Conservation (phyloP, 495 filamentous ascomycete species). For the Tuber umbilicatum region DNA sequence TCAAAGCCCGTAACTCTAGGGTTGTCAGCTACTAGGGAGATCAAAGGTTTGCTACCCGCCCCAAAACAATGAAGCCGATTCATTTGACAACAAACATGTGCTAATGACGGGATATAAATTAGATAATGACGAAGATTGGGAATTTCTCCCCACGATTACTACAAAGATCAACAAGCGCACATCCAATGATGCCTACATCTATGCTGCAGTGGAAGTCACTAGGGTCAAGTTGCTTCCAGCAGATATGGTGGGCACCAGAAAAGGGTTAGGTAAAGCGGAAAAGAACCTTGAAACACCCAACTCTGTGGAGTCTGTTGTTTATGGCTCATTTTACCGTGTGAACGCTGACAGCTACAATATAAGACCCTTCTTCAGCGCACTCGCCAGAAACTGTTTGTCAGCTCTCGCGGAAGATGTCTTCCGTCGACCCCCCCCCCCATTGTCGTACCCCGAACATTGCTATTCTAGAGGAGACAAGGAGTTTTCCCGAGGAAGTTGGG, state of each 20-base stretch:
- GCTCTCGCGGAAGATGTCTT: slow-evolving; percentile 96
- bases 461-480: slow-evolving; percentile 87
- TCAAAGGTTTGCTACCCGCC: slow-evolving; percentile 55
- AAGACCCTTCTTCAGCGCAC: slow-evolving; percentile 10
- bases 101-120: slow-evolving; percentile 11
- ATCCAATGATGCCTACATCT: slow-evolving; percentile 94
- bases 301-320: slow-evolving; percentile 89
- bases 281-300: slow-evolving; percentile 84
- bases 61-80: neutral
- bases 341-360: slow-evolving; percentile 93
- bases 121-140: slow-evolving; percentile 84
- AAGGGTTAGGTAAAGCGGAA: slow-evolving; percentile 81
- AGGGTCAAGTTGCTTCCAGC: slow-evolving; percentile 72
- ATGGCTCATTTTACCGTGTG: slow-evolving; percentile 92
- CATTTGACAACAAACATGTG: neutral
- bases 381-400: slow-evolving; percentile 75
- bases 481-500: slow-evolving; percentile 83
- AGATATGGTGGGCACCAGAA: slow-evolving; percentile 68
- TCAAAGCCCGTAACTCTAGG: slow-evolving; percentile 90
- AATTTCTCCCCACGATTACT: slow-evolving; percentile 75
- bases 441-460: slow-evolving; percentile 86
- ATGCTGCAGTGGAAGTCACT: slow-evolving; percentile 81
- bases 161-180: slow-evolving; percentile 84
- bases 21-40: slow-evolving; percentile 77
- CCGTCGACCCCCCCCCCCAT: slow-evolving; percentile 85